Conservation (phyloP, 345 rosid genomes). For the Erysimum cheiranthoides region DNA sequence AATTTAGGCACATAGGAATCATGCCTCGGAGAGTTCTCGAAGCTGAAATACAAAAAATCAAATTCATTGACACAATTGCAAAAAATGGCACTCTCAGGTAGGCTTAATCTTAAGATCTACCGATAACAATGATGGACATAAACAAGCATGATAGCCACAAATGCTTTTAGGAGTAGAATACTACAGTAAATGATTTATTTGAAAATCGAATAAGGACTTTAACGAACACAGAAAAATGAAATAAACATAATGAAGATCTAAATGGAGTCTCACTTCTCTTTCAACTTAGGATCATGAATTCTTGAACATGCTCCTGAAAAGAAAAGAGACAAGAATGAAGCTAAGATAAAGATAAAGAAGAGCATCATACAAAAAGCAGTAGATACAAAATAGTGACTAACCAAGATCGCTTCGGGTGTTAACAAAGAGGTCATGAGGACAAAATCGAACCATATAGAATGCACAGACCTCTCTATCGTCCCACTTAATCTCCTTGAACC, state of each 20-base stretch:
- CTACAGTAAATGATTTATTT: neutral
- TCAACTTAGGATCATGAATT: conserved; percentile 92
- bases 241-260: neutral
- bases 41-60: conserved; percentile 53
- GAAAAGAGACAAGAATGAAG: neutral
- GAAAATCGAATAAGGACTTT: neutral
- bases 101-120: neutral
- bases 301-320: conserved; percentile 82
- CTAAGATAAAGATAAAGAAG: neutral
- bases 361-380: neutral
- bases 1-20: conserved; percentile 74
- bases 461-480: conserved; percentile 95
- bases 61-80: neutral
- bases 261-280: conserved; percentile 77
- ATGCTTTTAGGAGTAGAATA: neutral
- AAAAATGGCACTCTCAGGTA: neutral
- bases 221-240: neutral
- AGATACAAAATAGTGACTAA: conserved; percentile 40
- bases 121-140: neutral
- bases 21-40: conserved; percentile 88
- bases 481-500: conserved; percentile 83
- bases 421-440: conserved; percentile 98
- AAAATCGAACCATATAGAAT: conserved; percentile 93
- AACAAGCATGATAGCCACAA: neutral
- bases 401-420: conserved; percentile 98